A percentile compares a stretch with the other conserved stretches of the same genome.
These are phyloP conservation scores for Nothophoma quercina DNA, from an alignment of 2,329 filamentous ascomycete genomes.

Conservation along the genomic window DNA sequence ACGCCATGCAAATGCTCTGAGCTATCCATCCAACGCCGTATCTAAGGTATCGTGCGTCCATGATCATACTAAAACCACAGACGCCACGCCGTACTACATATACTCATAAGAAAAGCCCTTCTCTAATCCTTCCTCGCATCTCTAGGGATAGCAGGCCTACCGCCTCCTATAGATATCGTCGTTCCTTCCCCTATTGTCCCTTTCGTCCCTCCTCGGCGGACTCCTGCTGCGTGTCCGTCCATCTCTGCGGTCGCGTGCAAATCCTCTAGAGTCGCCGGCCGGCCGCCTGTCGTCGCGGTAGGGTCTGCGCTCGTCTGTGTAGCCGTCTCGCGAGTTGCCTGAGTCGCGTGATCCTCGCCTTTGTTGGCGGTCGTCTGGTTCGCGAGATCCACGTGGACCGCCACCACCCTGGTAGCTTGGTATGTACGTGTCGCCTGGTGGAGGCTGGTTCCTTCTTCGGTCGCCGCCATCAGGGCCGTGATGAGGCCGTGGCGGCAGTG, in stretches of 20 bases:
- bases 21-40: slow-evolving; percentile 7
- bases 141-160: slow-evolving; percentile 9
- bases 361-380: slow-evolving; percentile 43
- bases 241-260: slow-evolving; percentile 35
- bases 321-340: slow-evolving; percentile 45
- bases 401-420: slow-evolving; percentile 51
- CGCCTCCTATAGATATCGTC: slow-evolving; percentile 40
- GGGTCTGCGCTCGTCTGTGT: slow-evolving; percentile 38
- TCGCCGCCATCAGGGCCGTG: slow-evolving; percentile 38
- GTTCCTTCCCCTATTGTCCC: slow-evolving; percentile 24
- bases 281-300: slow-evolving; percentile 27
- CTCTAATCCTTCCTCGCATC: no score
- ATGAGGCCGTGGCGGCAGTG: slow-evolving; percentile 46
- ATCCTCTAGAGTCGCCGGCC: slow-evolving; percentile 1
- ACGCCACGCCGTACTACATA: slow-evolving; percentile 12
- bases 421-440: slow-evolving; percentile 54
- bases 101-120: neutral
- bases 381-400: slow-evolving; percentile 40
- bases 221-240: slow-evolving; percentile 45
- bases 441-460: slow-evolving; percentile 31
- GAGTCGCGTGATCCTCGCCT: slow-evolving; percentile 45
- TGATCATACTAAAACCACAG: slow-evolving; percentile 7
- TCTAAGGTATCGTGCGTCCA: slow-evolving; percentile 19
- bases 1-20: slow-evolving; percentile 12
- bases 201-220: slow-evolving; percentile 38